A percentile compares a stretch with the other conserved stretches of the same genome.
phyloP scores from a whole-genome alignment of 208 protist genomes.

The Acanthamoeba culbertsoni region DNA sequence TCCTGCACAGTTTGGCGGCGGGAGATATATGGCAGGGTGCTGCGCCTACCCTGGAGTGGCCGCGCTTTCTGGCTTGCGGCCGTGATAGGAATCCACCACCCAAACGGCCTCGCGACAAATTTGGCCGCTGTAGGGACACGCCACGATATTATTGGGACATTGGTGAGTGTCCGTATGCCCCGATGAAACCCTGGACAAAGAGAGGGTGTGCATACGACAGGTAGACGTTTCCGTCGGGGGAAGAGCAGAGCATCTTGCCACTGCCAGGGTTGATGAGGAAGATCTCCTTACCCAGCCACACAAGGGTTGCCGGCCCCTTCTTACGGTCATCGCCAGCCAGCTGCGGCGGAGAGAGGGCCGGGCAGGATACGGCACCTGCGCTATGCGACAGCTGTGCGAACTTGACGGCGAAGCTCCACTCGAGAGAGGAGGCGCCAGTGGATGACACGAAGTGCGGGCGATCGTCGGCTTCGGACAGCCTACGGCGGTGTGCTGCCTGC shows the following conservation, averaged over 20 bases:
- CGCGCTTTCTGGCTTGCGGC: neutral
- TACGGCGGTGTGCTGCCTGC: too few relatives aligned
- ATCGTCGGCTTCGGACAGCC: too few relatives aligned
- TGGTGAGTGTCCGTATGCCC: too few relatives aligned
- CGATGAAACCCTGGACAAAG: neutral
- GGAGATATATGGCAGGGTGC: too few relatives aligned
- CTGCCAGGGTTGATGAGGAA: neutral
- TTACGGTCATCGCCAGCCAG: neutral
- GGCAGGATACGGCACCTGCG: neutral
- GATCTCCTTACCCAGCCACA: constrained; percentile 9
- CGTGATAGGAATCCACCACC: neutral
- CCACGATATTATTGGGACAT: too few relatives aligned
- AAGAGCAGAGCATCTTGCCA: neutral
- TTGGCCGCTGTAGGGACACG: too few relatives aligned
- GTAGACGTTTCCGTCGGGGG: neutral
- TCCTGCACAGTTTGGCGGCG: too few relatives aligned
- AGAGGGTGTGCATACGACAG: neutral
- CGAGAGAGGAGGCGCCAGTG: neutral
- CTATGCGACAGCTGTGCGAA: neutral
- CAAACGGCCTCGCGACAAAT: neutral
- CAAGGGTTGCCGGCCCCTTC: neutral
- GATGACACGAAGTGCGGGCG: neutral
- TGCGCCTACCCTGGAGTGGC: neutral
- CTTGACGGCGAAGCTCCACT: neutral
- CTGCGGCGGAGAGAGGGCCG: neutral